These are phyloP conservation scores for Cladosporium cucumerinum DNA, from an alignment of 2,329 filamentous ascomycete genomes.

Conservation along the genomic window DNA sequence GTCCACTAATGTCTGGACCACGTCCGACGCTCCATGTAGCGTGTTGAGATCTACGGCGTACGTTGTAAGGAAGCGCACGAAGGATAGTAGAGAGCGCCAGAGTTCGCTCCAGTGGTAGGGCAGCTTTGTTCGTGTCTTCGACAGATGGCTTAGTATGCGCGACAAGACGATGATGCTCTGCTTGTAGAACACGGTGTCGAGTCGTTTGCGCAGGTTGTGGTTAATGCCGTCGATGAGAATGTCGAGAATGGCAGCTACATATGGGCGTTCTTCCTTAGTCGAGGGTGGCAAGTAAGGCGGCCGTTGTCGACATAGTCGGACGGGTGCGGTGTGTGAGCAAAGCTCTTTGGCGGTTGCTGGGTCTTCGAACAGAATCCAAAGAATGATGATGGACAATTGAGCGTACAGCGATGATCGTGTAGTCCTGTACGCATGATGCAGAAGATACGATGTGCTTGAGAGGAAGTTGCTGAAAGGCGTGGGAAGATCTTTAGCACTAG, in stretches of 20 bases:
- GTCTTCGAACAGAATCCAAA: slow-evolving; percentile 86
- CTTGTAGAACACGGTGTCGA: slow-evolving; percentile 71
- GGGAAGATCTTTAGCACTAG: slow-evolving; percentile 33
- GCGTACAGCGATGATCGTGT: slow-evolving; percentile 75
- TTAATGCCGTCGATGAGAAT: slow-evolving; percentile 87
- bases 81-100: slow-evolving; percentile 81
- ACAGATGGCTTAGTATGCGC: slow-evolving; percentile 78
- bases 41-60: slow-evolving; percentile 75
- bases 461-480: slow-evolving; percentile 71
- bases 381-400: slow-evolving; percentile 77
- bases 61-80: slow-evolving; percentile 85
- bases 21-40: slow-evolving; percentile 64
- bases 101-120: slow-evolving; percentile 93
- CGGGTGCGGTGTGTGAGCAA: slow-evolving; percentile 69
- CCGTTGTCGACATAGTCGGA: slow-evolving; percentile 85
- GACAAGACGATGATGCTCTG: slow-evolving; percentile 78
- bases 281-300: slow-evolving; percentile 79
- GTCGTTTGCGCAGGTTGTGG: slow-evolving; percentile 81
- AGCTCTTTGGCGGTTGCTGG: slow-evolving; percentile 75
- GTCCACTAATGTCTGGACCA: slow-evolving; percentile 76
- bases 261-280: slow-evolving; percentile 62
- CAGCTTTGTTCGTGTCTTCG: slow-evolving; percentile 75
- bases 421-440: slow-evolving; percentile 89
- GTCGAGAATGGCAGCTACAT: slow-evolving; percentile 76
- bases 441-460: slow-evolving; percentile 85